Conservation (phyloP, 2,329 filamentous ascomycete species). For the Ustilaginoidea virens region DNA sequence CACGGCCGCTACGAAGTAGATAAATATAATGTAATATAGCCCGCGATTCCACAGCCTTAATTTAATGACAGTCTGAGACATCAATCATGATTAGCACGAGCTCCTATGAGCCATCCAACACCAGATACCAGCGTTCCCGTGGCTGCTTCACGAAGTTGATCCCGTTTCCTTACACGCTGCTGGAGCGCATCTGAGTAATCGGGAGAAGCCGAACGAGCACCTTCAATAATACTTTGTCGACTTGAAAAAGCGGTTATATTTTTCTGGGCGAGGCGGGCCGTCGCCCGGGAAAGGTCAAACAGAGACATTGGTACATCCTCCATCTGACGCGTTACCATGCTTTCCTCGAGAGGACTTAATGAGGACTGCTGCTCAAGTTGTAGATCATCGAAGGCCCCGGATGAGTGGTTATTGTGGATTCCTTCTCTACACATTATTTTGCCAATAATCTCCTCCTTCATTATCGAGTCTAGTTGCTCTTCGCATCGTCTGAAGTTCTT, state of each 20-base stretch:
- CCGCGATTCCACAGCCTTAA: no score
- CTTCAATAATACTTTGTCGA: constrained; percentile 21
- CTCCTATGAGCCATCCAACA: constrained; percentile 52
- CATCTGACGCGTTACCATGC: constrained; percentile 17
- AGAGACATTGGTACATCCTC: constrained; percentile 49
- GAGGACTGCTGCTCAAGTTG: constrained; percentile 10
- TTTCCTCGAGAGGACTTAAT: constrained; percentile 19
- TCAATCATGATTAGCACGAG: constrained; percentile 24
- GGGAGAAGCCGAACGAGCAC: constrained; percentile 1
- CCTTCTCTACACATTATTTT: constrained; percentile 58
- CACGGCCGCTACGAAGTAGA: no score
- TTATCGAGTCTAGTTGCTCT: constrained; percentile 53
- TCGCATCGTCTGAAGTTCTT: constrained; percentile 64
- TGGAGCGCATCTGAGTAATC: constrained; percentile 13
- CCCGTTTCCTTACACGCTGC: constrained; percentile 48
- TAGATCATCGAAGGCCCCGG: constrained; percentile 33
- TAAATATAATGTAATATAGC: no score
- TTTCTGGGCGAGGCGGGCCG: constrained; percentile 40
- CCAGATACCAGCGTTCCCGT: constrained; percentile 52
- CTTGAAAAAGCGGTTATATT: constrained; percentile 42
- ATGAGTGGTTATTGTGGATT: constrained; percentile 42
- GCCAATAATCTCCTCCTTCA: constrained; percentile 49
- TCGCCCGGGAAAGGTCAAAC: constrained; percentile 48
- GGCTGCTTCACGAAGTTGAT: constrained; percentile 51
- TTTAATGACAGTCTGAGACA: no score